Evolutionary conservation across 2,329 filamentous ascomycete species (phyloP).

Genomic region (Pseudogymnoascus sp.): DNA sequence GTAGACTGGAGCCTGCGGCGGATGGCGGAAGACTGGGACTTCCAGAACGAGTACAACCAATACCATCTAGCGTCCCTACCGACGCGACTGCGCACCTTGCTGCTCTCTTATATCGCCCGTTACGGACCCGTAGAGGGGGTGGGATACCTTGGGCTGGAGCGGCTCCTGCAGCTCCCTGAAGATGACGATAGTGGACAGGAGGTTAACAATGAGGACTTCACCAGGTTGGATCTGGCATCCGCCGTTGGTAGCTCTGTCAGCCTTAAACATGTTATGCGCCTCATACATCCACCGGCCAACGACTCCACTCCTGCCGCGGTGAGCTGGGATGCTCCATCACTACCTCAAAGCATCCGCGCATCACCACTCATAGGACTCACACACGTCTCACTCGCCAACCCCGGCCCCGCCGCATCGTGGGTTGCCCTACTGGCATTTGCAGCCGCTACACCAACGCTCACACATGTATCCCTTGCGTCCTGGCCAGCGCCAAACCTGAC

Average conservation of each 20-base stretch:
- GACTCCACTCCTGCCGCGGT: constrained; percentile 11
- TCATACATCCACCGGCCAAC: constrained; percentile 37
- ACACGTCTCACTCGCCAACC: constrained; percentile 51
- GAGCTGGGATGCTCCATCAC: constrained; percentile 25
- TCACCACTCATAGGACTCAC: constrained; percentile 48
- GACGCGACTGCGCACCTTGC: constrained; percentile 44
- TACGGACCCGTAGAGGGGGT: constrained; percentile 41
- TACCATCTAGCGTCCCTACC: constrained; percentile 53
- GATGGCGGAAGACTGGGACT: constrained; percentile 50
- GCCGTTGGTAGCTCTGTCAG: constrained; percentile 46
- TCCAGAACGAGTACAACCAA: constrained; percentile 49
- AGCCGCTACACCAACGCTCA: constrained; percentile 46
- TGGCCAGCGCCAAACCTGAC: constrained; percentile 58
- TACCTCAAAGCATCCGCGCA: constrained; percentile 20
- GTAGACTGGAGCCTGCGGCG: constrained; percentile 45
- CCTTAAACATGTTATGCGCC: constrained; percentile 46
- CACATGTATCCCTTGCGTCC: constrained; percentile 55
- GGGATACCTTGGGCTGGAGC: constrained; percentile 44
- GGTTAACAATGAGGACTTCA: constrained; percentile 41
- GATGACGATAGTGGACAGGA: constrained; percentile 23
- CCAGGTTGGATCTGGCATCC: constrained; percentile 48
- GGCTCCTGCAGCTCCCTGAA: constrained; percentile 38
- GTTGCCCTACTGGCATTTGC: constrained; percentile 51
- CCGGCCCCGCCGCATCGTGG: constrained; percentile 44
- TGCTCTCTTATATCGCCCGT: constrained; percentile 46